phyloP scores from a whole-genome alignment of 768 basidiomycete genomes.

The Boletus rufocinnamomeus region DNA sequence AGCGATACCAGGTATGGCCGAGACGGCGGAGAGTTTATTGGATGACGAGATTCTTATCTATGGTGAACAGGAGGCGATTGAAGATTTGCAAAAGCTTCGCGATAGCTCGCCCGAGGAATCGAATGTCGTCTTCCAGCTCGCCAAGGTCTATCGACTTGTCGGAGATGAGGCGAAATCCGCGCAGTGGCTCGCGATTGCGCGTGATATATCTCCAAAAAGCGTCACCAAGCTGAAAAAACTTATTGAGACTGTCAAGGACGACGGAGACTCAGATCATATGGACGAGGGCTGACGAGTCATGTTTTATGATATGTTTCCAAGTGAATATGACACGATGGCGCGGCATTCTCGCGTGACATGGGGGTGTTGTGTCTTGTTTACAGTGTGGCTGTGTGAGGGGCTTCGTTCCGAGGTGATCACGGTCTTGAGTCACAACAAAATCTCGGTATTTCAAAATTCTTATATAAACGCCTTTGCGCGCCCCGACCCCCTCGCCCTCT shows the following conservation, averaged over 20 bases:
- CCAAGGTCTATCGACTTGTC: constrained; percentile 82
- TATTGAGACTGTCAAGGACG: constrained; percentile 69
- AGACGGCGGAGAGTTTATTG: constrained; percentile 24
- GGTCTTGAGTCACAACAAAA: constrained; percentile 37
- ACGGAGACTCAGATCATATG: constrained; percentile 61
- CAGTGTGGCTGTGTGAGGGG: constrained; percentile 31
- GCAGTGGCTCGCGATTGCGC: constrained; percentile 83
- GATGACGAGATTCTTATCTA: constrained; percentile 26
- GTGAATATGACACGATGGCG: constrained; percentile 18
- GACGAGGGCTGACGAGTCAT: constrained; percentile 61
- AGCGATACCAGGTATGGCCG: constrained; percentile 71
- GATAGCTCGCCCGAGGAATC: constrained; percentile 91
- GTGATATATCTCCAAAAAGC: constrained; percentile 93
- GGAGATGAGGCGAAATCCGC: constrained; percentile 81
- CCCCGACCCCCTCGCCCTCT: constrained; percentile 25
- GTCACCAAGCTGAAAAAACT: constrained; percentile 79
- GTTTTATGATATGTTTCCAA: constrained; percentile 9
- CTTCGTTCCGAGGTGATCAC: constrained; percentile 34
- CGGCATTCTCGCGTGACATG: constrained; percentile 29
- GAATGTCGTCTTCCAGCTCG: constrained; percentile 95
- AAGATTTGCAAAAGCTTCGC: constrained; percentile 78
- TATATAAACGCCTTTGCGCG: constrained; percentile 47
- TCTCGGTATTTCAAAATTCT: constrained; percentile 34
- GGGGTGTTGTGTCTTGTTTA: constrained; percentile 26
- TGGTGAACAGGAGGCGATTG: constrained; percentile 65